phyloP scores from a whole-genome alignment of 805 yeast genomes.

The Lipomyces spencermartinsiae region DNA sequence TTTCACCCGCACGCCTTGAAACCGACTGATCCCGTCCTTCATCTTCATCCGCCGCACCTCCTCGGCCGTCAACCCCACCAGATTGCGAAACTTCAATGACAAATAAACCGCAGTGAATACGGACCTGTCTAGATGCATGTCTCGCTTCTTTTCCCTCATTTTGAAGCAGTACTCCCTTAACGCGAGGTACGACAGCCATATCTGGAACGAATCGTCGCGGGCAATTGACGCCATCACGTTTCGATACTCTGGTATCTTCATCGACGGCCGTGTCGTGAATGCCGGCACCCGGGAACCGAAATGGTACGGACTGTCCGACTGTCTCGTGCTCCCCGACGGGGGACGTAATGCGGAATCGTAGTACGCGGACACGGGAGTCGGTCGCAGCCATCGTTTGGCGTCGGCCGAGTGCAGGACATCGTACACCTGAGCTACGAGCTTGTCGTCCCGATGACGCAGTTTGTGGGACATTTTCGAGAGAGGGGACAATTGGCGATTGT shows the following conservation, averaged over 20 bases:
- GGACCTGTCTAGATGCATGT: conserved; percentile 17
- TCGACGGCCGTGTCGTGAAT: conserved; percentile 10
- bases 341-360: not conserved
- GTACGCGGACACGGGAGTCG: not conserved
- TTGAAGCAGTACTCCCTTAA: conserved; percentile 15
- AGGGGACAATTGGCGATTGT: not conserved
- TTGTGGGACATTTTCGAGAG: not conserved
- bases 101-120: conserved; percentile 13
- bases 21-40: conserved; percentile 6
- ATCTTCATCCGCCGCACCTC: too few species aligned
- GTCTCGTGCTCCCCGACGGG: not conserved
- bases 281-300: conserved; percentile 14
- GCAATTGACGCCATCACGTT: conserved; percentile 19
- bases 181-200: conserved; percentile 26
- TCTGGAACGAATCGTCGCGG: conserved; percentile 17
- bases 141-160: not conserved
- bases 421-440: not conserved
- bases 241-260: conserved; percentile 16
- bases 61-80: not conserved
- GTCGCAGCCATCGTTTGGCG: not conserved
- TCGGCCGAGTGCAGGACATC: not conserved
- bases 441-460: conserved; percentile 1
- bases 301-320: not conserved
- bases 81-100: conserved; percentile 8
- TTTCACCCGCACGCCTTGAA: conserved; percentile 6